Base-by-base conservation (phyloP, 768 basidiomycete species). In the Suillus discolor region DNA sequence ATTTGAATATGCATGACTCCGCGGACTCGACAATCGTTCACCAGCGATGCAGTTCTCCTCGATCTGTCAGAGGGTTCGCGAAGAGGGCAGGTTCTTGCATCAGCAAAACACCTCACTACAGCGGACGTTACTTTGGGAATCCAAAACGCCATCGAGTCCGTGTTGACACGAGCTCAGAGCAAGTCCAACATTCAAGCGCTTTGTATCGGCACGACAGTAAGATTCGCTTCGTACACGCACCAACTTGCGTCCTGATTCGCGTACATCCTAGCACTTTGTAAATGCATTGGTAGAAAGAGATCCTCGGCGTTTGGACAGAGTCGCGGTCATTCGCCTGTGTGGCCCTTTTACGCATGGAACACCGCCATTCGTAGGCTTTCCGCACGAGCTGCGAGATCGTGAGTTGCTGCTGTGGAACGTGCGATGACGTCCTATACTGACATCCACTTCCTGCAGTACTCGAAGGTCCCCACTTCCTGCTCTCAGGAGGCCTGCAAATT, bases 321-420 rank as follows among this genome's bases (percentile, higher is more conserved):
- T 90, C 0, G 89, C 87, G 0, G 87, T 90, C 44, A 80, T 90
- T 57, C 83, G 89, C 63, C 79, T 90, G 8, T 87, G 86, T 55
- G 85, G 84, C 4, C 85, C 86, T 0, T 88, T 85, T 73, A 85
- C 85, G 3, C 77, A 74, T n/a, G 85, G 86, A 41, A 81, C 81
- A 20, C 89, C 87, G 13, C 84, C 89, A 0, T 88, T 86, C 66
- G 78, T 83, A 18, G 83, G 83, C 23, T 87, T 85, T 68, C 87
- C 81, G 1, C 71, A 60, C 31, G 77, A 76, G 23, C 63, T 83
- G 20, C 72, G 74, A 62, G 11, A 51, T 1, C 31, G 77, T 78
- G 66, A 36, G 75, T 74, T 64, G 74, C 73, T 20, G 67, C 20
- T n/a, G 1, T 15, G 15, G 9, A 18, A 44, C 55, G 20, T 44